phyloP scores from a whole-genome alignment of 2,329 filamentous ascomycete genomes.

The Fusarium torulosum region DNA sequence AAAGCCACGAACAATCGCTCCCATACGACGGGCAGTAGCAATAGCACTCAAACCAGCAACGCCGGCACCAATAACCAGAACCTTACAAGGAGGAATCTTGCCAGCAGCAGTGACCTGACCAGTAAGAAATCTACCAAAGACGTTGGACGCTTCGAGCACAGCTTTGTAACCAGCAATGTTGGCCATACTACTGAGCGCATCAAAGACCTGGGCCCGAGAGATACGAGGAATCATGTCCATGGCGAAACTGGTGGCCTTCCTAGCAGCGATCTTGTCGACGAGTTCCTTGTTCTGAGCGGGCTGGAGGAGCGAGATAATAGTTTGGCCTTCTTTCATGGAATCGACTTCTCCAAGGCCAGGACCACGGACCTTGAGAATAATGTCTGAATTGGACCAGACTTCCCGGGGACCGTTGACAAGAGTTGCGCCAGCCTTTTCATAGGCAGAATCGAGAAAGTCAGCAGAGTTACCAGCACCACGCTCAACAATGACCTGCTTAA shows the following conservation, averaged over 20 bases:
- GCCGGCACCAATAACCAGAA: conserved; percentile 89
- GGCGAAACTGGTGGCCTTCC: conserved; percentile 81
- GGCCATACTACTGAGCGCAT: conserved; percentile 91
- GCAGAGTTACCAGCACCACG: conserved; percentile 82
- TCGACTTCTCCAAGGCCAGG: conserved; percentile 78
- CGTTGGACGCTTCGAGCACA: conserved; percentile 88
- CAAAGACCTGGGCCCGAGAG: conserved; percentile 88
- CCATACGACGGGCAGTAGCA: conserved; percentile 85
- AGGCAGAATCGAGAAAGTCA: conserved; percentile 82
- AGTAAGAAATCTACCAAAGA: conserved; percentile 88
- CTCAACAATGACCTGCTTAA: conserved; percentile 81
- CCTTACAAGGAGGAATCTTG: conserved; percentile 90
- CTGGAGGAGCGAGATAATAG: conserved; percentile 85
- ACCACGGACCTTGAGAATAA: conserved; percentile 85
- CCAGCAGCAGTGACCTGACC: conserved; percentile 92
- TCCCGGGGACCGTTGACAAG: conserved; percentile 74
- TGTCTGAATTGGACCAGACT: conserved; percentile 82
- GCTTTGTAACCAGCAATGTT: conserved; percentile 96
- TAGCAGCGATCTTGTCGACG: conserved; percentile 77
- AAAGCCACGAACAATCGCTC: conserved; percentile 90
- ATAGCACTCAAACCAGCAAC: conserved; percentile 92
- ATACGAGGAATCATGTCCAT: conserved; percentile 96
- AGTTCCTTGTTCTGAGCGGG: conserved; percentile 82
- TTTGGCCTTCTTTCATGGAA: conserved; percentile 75
- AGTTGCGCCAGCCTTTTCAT: conserved; percentile 81